phyloP scores from a whole-genome alignment of 805 yeast species.

The Candida ortonii region DNA sequence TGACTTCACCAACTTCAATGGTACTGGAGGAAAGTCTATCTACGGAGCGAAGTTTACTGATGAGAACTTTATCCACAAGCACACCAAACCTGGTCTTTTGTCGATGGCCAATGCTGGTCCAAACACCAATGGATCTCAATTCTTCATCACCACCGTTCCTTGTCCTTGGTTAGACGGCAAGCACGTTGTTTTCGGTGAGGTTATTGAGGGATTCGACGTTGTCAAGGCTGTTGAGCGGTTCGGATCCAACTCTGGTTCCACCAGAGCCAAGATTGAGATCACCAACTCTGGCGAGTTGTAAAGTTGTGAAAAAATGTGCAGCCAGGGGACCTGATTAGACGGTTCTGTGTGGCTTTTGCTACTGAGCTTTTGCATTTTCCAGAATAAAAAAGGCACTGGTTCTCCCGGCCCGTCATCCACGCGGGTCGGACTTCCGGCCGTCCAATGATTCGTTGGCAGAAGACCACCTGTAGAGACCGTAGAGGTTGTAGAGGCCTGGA shows the following conservation, averaged over 20 bases:
- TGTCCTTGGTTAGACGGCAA: constrained; percentile 78
- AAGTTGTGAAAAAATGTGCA: too few relatives aligned
- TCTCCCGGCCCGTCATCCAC: too few relatives aligned
- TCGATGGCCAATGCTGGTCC: constrained; percentile 95
- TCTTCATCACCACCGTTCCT: constrained; percentile 79
- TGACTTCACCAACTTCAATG: constrained; percentile 82
- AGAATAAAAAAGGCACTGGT: too few relatives aligned
- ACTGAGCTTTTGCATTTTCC: too few relatives aligned
- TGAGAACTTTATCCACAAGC: constrained; percentile 69
- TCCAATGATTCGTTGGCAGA: too few relatives aligned
- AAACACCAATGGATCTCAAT: constrained; percentile 89
- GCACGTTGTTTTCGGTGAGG: constrained; percentile 79
- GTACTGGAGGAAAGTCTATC: constrained; percentile 90
- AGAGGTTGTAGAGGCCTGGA: too few relatives aligned
- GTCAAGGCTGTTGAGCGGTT: constrained; percentile 82
- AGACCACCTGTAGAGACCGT: too few relatives aligned
- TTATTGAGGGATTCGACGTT: constrained; percentile 58
- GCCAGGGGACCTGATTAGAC: too few relatives aligned
- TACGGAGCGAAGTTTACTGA: constrained; percentile 63
- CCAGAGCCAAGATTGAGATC: constrained; percentile 50
- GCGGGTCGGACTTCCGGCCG: too few relatives aligned
- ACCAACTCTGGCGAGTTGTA: constrained; percentile 58
- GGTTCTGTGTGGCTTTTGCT: too few relatives aligned
- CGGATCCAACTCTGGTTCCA: constrained; percentile 52
- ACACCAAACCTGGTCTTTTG: constrained; percentile 75